phyloP scores from a whole-genome alignment of 2,329 filamentous ascomycete species.

The Chaetoscypha palmicola region DNA sequence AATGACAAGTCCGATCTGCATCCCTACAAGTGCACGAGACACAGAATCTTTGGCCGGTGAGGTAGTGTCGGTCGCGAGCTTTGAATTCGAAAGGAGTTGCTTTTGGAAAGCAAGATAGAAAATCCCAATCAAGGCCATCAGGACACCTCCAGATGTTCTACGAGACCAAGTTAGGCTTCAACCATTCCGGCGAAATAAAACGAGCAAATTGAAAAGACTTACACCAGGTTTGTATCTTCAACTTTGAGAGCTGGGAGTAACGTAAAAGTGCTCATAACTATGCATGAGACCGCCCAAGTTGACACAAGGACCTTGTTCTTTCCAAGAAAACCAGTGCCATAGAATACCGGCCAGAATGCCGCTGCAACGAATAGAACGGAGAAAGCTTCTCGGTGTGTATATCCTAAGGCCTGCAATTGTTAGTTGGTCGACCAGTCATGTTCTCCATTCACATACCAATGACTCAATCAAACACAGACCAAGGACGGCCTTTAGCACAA shows the following conservation, averaged over 20 bases:
- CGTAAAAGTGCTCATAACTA: conserved; percentile 85
- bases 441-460: conserved; percentile 48
- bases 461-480: conserved; percentile 74
- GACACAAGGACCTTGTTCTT: conserved; percentile 56
- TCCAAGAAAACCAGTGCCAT: conserved; percentile 66
- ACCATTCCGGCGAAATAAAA: too few relatives aligned
- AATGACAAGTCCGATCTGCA: conserved; percentile 64
- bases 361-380: conserved; percentile 72
- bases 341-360: conserved; percentile 68
- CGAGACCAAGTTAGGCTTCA: too few relatives aligned
- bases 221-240: conserved; percentile 72
- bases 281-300: conserved; percentile 71
- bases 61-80: conserved; percentile 21
- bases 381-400: conserved; percentile 83
- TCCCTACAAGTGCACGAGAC: conserved; percentile 55
- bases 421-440: conserved; percentile 13
- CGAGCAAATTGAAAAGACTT: too few relatives aligned
- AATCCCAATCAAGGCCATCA: conserved; percentile 72
- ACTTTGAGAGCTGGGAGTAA: conserved; percentile 79
- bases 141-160: conserved; percentile 64
- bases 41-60: conserved; percentile 38
- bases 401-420: conserved; percentile 68
- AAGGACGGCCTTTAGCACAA: conserved; percentile 55
- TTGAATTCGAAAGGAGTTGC: conserved; percentile 23
- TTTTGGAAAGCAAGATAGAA: conserved; percentile 78